Evolutionary conservation across 139 green algal species (phyloP).

Genomic region (Tetradesmus lagerheimii): DNA sequence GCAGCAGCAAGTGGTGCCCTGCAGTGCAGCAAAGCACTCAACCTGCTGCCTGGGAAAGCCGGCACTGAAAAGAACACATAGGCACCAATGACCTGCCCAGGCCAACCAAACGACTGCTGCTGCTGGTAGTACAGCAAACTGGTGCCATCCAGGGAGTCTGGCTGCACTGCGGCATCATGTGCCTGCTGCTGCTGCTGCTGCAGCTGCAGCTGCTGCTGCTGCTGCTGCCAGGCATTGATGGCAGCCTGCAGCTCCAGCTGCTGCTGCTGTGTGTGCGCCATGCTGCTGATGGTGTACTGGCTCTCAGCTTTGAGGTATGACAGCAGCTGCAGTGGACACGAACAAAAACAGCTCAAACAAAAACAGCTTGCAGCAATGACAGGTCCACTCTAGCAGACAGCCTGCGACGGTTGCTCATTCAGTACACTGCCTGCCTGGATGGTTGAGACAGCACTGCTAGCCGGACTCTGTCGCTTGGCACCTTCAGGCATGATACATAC

Average conservation of each 20-base stretch:
- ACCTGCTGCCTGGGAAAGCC: not conserved
- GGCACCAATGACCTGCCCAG: not conserved
- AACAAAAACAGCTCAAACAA: too few species aligned
- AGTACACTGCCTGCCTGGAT: too few species aligned
- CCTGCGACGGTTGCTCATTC: too few species aligned
- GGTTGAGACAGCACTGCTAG: too few species aligned
- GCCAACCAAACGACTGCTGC: not conserved
- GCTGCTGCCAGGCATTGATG: not conserved
- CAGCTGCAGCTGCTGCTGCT: conserved; percentile 25
- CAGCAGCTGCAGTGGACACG: conserved; percentile 8
- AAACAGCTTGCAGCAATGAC: too few species aligned
- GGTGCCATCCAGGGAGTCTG: not conserved
- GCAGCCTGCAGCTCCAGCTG: conserved; percentile 21
- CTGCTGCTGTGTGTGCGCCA: conserved; percentile 25
- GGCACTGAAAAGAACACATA: conserved; percentile 27
- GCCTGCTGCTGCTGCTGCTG: conserved; percentile 3
- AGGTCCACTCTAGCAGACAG: too few species aligned
- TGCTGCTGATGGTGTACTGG: conserved; percentile 3
- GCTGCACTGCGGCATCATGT: not conserved
- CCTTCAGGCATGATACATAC: too few species aligned
- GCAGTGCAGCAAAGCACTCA: not conserved
- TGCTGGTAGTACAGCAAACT: conserved; percentile 5
- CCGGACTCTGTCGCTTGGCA: too few species aligned
- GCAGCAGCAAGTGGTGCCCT: not conserved
- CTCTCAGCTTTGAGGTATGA: conserved; percentile 22